phyloP scores from a whole-genome alignment of 2,329 filamentous ascomycete genomes.

The Nothopassalora personata region DNA sequence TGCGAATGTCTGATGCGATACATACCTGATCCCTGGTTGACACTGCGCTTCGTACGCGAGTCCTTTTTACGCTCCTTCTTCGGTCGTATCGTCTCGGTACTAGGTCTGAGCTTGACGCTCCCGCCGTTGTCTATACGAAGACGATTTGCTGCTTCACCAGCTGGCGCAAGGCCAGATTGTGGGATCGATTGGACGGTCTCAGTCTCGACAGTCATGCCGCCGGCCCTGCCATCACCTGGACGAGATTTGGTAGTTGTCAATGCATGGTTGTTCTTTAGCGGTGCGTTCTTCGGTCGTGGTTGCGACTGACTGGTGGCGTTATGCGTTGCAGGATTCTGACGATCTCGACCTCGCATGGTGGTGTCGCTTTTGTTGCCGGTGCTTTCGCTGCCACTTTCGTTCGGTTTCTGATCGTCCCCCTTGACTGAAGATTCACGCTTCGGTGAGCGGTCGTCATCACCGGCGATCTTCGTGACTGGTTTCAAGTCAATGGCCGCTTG shows the following conservation, averaged over 20 bases:
- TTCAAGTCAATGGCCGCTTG: slow-evolving; percentile 30
- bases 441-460: slow-evolving; percentile 32
- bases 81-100: slow-evolving; percentile 91
- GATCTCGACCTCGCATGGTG: slow-evolving; percentile 23
- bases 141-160: slow-evolving; percentile 50
- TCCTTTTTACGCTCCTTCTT: slow-evolving; percentile 87
- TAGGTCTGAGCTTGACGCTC: slow-evolving; percentile 78
- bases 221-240: slow-evolving; percentile 63
- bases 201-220: slow-evolving; percentile 93
- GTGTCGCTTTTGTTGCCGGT: slow-evolving; percentile 52
- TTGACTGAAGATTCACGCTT: slow-evolving; percentile 35
- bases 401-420: slow-evolving; percentile 24
- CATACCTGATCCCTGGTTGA: slow-evolving; percentile 70
- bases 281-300: slow-evolving; percentile 36
- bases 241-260: slow-evolving; percentile 61
- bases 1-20: slow-evolving; percentile 23
- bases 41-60: slow-evolving; percentile 66
- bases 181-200: slow-evolving; percentile 91
- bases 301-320: slow-evolving; percentile 7
- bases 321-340: slow-evolving; percentile 29
- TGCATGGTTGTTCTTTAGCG: slow-evolving; percentile 62
- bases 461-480: slow-evolving; percentile 23
- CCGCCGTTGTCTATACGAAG: slow-evolving; percentile 61
- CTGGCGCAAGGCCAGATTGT: slow-evolving; percentile 65
- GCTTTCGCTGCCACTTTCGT: slow-evolving; percentile 62